Conservation (phyloP, 1,284 basidiomycete genomes). For the Pseudozyma sp. region DNA sequence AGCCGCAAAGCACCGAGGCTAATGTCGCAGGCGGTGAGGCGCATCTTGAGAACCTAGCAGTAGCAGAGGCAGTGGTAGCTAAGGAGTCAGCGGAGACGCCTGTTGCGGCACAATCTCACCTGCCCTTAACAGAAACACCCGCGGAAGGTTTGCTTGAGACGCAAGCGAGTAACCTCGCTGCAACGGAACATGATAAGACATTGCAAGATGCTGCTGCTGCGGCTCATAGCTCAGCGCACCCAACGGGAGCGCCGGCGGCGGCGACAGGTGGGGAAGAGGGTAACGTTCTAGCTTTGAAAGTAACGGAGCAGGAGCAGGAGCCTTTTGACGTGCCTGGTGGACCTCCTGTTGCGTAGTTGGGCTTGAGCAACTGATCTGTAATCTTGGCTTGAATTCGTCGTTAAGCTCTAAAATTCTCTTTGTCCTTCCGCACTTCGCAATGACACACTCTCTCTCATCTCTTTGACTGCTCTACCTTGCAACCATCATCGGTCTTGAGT, state of each 20-base stretch:
- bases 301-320: slow-evolving; percentile 12
- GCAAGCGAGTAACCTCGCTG: slow-evolving; percentile 29
- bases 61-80: neutral
- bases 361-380: too few species aligned
- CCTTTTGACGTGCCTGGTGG: slow-evolving; percentile 18
- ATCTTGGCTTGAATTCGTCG: too few species aligned
- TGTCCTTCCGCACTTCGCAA: too few species aligned
- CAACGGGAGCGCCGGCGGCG: neutral
- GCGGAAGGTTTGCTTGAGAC: slow-evolving; percentile 27
- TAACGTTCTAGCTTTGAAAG: neutral
- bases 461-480: too few species aligned
- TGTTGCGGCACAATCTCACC: slow-evolving; percentile 14
- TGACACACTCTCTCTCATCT: too few species aligned
- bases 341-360: slow-evolving; percentile 19
- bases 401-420: too few species aligned
- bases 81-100: slow-evolving; percentile 10
- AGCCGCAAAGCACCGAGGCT: neutral
- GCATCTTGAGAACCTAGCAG: neutral
- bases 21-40: neutral
- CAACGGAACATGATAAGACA: slow-evolving; percentile 34
- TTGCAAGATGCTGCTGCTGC: slow-evolving; percentile 5
- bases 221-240: too few species aligned
- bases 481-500: too few species aligned
- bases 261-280: neutral
- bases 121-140: slow-evolving; percentile 1